Conservation (phyloP, 179 eudicot species). For the Gypsophila paniculata region DNA sequence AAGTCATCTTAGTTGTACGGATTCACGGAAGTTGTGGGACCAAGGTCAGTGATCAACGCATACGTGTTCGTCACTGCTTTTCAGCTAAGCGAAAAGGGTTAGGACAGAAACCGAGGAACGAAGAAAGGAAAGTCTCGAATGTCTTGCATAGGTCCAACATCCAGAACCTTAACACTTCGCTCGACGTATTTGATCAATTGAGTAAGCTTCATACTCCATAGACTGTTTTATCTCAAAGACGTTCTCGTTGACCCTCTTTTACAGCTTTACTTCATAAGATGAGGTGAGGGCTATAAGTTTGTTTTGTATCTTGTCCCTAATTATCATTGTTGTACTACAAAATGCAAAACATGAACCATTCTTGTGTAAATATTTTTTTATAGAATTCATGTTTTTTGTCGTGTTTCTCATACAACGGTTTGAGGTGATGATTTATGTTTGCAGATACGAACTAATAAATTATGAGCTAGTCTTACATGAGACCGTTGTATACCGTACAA, state of each 20-base stretch:
- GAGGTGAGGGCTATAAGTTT: slow-evolving; percentile 1
- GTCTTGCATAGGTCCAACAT: slow-evolving; percentile 64
- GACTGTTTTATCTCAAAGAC: background rate
- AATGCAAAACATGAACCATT: background rate
- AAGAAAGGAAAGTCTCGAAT: slow-evolving; percentile 35
- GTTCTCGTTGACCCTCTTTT: background rate
- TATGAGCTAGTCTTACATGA: too few species aligned
- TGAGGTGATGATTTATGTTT: too few species aligned
- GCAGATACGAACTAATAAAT: too few species aligned
- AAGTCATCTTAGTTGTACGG: slow-evolving; percentile 57
- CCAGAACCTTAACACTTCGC: slow-evolving; percentile 48
- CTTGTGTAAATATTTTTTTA: slow-evolving; percentile 18
- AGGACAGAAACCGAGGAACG: slow-evolving; percentile 25
- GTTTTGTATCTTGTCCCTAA: slow-evolving; percentile 15
- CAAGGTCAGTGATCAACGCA: slow-evolving; percentile 51
- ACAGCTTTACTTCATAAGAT: background rate
- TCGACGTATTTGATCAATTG: slow-evolving; percentile 67
- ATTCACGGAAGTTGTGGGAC: slow-evolving; percentile 60
- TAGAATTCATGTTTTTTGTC: too few species aligned
- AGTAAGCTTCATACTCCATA: slow-evolving; percentile 48
- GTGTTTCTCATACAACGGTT: too few species aligned
- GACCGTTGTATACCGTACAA: too few species aligned
- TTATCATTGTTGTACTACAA: slow-evolving; percentile 1
- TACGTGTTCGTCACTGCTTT: slow-evolving; percentile 74
- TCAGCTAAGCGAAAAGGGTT: slow-evolving; percentile 37